phyloP scores from a whole-genome alignment of 2,329 filamentous ascomycete species.

The Cladosporium sp. region DNA sequence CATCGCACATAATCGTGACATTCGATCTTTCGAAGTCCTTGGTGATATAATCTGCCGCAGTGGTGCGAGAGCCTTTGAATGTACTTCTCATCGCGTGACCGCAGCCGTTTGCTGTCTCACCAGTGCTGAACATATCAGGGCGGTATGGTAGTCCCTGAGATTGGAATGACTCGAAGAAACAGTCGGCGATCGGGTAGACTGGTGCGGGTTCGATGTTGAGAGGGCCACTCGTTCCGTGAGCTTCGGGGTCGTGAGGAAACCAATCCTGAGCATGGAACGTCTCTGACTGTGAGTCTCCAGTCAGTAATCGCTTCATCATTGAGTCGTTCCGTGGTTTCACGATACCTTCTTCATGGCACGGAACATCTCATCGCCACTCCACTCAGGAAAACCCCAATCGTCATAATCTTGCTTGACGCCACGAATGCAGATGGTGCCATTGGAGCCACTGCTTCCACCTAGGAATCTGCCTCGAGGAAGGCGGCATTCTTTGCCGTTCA shows the following conservation, averaged over 20 bases:
- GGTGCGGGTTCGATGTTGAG: conserved; percentile 41
- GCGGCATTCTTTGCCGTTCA: conserved; percentile 39
- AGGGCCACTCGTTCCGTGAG: conserved; percentile 23
- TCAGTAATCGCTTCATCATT: neutral
- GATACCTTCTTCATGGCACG: conserved; percentile 26
- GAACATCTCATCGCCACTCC: conserved; percentile 28
- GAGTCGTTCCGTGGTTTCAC: neutral
- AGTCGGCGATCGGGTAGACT: conserved; percentile 21
- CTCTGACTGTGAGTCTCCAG: conserved; percentile 16
- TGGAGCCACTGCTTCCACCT: conserved; percentile 41
- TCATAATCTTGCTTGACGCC: conserved; percentile 42
- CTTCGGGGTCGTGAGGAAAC: conserved; percentile 22
- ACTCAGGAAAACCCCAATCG: conserved; percentile 27
- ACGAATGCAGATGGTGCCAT: conserved; percentile 42
- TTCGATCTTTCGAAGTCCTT: conserved; percentile 40
- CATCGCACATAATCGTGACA: conserved; percentile 39
- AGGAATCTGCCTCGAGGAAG: conserved; percentile 42
- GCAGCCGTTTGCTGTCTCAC: conserved; percentile 51
- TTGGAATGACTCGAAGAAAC: conserved; percentile 24
- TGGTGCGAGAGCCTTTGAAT: conserved; percentile 49
- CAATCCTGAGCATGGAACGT: conserved; percentile 24
- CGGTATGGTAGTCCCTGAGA: conserved; percentile 23
- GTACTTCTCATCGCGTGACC: conserved; percentile 54
- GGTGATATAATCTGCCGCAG: conserved; percentile 51
- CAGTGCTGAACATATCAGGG: conserved; percentile 31